phyloP scores from a whole-genome alignment of 2,329 filamentous ascomycete genomes.

The Colletotrichum magnum region DNA sequence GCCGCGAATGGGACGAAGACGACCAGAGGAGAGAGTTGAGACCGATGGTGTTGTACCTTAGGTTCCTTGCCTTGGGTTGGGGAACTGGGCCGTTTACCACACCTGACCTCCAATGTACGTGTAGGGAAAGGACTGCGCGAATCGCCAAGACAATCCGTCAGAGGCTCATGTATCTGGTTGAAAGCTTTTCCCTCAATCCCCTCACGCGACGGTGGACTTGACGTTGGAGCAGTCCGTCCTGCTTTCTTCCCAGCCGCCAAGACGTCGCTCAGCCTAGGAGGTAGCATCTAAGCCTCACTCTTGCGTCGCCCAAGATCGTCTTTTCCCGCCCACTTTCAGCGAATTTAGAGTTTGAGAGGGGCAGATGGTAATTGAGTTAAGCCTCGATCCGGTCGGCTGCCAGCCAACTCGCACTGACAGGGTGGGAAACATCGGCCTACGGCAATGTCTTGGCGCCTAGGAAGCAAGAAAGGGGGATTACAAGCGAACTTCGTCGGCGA shows the following conservation, averaged over 20 bases:
- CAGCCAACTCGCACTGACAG: background rate
- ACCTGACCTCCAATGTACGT: too few relatives aligned
- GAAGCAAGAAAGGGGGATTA: background rate
- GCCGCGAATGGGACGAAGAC: conserved; percentile 27
- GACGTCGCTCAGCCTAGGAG: conserved; percentile 19
- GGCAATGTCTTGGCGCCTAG: conserved; percentile 21
- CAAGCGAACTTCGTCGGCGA: background rate
- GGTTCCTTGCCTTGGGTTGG: too few relatives aligned
- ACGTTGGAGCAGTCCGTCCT: conserved; percentile 3
- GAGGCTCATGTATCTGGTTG: conserved; percentile 31
- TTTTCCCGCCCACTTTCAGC: background rate
- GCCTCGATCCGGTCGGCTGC: conserved; percentile 3
- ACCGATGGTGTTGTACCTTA: background rate
- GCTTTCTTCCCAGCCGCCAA: conserved; percentile 16
- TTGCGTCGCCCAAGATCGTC: conserved; percentile 26
- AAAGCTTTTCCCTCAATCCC: conserved; percentile 22
- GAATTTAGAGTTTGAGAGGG: conserved; percentile 7
- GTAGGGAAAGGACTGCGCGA: conserved; percentile 8
- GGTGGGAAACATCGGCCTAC: conserved; percentile 11
- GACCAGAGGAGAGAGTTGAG: conserved; percentile 14
- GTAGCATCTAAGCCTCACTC: conserved; percentile 32
- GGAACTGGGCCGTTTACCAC: too few relatives aligned
- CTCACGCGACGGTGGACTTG: conserved; percentile 11
- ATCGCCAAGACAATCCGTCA: conserved; percentile 22
- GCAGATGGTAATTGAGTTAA: conserved; percentile 1